Conservation (phyloP, 257 asterid genomes). For the Lycium barbarum region DNA sequence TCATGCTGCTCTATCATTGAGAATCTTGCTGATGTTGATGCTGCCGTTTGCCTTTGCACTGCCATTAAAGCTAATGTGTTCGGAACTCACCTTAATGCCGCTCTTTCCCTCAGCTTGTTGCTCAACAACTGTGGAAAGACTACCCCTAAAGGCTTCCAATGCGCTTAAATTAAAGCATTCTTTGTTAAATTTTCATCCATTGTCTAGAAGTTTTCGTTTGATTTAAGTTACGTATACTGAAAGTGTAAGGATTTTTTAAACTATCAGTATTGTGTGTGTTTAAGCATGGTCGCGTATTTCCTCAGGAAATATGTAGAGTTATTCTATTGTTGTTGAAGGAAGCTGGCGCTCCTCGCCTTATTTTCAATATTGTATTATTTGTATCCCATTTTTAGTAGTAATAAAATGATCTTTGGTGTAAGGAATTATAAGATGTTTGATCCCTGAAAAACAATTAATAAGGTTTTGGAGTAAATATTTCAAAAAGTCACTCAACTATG, state of each 20-base stretch:
- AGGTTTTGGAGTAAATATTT: background rate
- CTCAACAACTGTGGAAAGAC: constrained; percentile 38
- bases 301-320: background rate
- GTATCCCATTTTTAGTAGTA: background rate
- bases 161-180: constrained; percentile 6
- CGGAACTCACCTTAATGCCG: constrained; percentile 32
- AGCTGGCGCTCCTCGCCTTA: background rate
- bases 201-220: background rate
- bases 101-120: constrained; percentile 31
- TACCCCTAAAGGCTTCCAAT: constrained; percentile 26
- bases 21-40: constrained; percentile 37
- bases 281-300: constrained; percentile 14
- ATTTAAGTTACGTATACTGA: background rate
- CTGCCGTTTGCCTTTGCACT: constrained; percentile 47
- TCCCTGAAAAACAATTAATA: background rate
- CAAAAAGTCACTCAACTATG: too few species aligned
- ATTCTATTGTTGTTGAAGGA: background rate
- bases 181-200: background rate
- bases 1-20: constrained; percentile 34
- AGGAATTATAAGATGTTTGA: background rate
- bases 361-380: background rate
- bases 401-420: background rate
- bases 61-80: constrained; percentile 36
- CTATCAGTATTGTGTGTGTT: background rate
- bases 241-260: background rate